Evolutionary conservation across 2,329 filamentous ascomycete genomes (phyloP).

Genomic region (Fusarium staphyleae): DNA sequence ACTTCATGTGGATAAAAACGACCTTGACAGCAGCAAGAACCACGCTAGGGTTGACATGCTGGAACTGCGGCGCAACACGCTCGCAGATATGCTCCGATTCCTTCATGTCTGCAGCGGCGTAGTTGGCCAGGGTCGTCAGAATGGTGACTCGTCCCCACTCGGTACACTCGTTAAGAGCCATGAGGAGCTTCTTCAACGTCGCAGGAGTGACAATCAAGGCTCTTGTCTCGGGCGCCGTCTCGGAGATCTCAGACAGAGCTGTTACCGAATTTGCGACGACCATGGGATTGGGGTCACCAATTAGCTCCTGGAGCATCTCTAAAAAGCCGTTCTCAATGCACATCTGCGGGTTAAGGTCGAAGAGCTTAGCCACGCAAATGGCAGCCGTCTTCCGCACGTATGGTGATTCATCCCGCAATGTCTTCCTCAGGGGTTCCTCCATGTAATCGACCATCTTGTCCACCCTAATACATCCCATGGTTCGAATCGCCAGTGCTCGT

Average conservation of each 20-base stretch:
- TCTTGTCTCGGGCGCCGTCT: slow-evolving; percentile 88
- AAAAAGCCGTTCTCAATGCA: slow-evolving; percentile 97
- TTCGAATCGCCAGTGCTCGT: slow-evolving; percentile 91
- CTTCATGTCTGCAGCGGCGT: slow-evolving; percentile 85
- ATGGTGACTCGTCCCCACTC: slow-evolving; percentile 98
- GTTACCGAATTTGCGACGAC: slow-evolving; percentile 98
- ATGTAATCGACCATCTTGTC: slow-evolving; percentile 99
- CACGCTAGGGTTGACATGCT: slow-evolving; percentile 97
- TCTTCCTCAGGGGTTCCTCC: slow-evolving; percentile 97
- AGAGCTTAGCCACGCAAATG: slow-evolving; percentile 97
- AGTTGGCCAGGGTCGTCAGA: slow-evolving; percentile 86
- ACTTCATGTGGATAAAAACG: slow-evolving; percentile 95
- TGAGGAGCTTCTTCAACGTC: slow-evolving; percentile 91
- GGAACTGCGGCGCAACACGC: slow-evolving; percentile 93
- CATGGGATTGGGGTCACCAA: slow-evolving; percentile 98
- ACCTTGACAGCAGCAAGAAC: slow-evolving; percentile 97
- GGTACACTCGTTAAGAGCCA: slow-evolving; percentile 97
- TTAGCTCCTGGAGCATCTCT: slow-evolving; percentile 91
- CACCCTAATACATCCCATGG: slow-evolving; percentile 97
- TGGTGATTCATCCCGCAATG: slow-evolving; percentile 93
- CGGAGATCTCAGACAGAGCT: slow-evolving; percentile 88
- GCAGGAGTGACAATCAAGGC: slow-evolving; percentile 83
- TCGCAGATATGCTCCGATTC: slow-evolving; percentile 99
- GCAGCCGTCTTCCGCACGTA: slow-evolving; percentile 98
- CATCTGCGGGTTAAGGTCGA: slow-evolving; percentile 90